Evolutionary conservation across 2,329 filamentous ascomycete genomes (phyloP), one percentile per base, ranked within the genome.

Genomic region (Pestalotiopsis fici): DNA sequence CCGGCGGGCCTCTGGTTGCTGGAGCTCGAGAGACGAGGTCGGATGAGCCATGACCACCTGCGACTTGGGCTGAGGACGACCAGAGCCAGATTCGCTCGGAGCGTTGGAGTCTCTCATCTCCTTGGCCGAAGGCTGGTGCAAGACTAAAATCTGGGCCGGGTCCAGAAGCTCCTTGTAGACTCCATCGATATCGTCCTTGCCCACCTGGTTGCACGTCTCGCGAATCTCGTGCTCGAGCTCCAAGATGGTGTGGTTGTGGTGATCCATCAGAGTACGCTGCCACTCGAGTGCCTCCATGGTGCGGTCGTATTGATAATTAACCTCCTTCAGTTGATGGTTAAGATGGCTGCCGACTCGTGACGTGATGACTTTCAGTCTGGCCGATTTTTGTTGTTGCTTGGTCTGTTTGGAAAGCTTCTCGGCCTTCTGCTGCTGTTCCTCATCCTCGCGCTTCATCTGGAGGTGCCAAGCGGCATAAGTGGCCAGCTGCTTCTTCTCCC

Each of bases 291-390:
- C 25, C 15, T 35, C 18, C 15, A 21, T 27, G 27, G 31, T 31
- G 15, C 27, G 25, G 25, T n/a, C 3, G 37, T 31, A 57, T 37
- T 61, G 39, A 54, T 59, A 66, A 15, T 64, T 25, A 13, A 66
- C 37, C 0, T 75, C 72, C 13, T 47, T 57, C 11, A 71, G 15
- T 23, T 69, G 66, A 9, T 23, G n/a, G 2, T 59, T 43, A 18
- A 73, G 21, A 21, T 73, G 70, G 5, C 64, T 66, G 27, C 56
- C 62, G 27, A 73, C 64, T 37, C 68, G 68, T 3, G n/a, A 21
- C 11, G 66, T 43, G 55, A 21, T 15, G 25, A 64, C 59, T n/a
- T 65, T 9, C 54, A 60, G 47, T 28, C 21, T n/a, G 59, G 63
- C 5, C 23, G 71, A 47, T 18, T 72, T 69, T n/a, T 60, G 47